Percentiles rank a stretch among this genome's conserved stretches.
These are phyloP conservation scores for Pestalotiopsis sp. DNA, from an alignment of 2,329 filamentous ascomycete genomes.

Conservation along the genomic window DNA sequence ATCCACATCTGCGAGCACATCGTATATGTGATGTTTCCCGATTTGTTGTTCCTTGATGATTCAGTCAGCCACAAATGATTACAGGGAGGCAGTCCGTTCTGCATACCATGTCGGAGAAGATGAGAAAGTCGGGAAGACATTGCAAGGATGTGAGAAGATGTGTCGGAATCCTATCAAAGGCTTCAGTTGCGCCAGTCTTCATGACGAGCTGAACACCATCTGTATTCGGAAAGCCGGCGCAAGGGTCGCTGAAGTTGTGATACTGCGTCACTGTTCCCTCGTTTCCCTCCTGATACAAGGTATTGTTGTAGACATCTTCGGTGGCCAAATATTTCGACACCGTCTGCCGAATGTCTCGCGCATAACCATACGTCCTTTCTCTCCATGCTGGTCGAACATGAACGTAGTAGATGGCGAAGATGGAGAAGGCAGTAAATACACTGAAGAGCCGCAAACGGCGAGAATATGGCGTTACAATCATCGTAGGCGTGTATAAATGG, in stretches of 20 bases:
- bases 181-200: constrained; percentile 61
- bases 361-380: constrained; percentile 28
- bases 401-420: constrained; percentile 25
- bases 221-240: constrained; percentile 43
- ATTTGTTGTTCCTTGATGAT: constrained; percentile 48
- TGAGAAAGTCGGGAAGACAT: constrained; percentile 52
- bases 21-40: constrained; percentile 44
- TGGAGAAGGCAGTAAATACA: constrained; percentile 23
- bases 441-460: constrained; percentile 32
- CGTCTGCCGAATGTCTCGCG: constrained; percentile 29
- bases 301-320: constrained; percentile 38
- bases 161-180: constrained; percentile 53
- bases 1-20: constrained; percentile 38
- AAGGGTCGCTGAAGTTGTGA: constrained; percentile 37
- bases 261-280: constrained; percentile 34
- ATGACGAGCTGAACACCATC: constrained; percentile 53
- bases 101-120: constrained; percentile 59
- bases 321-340: constrained; percentile 29
- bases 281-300: constrained; percentile 39
- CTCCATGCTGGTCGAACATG: constrained; percentile 29
- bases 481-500: constrained; percentile 12
- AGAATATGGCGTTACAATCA: constrained; percentile 32
- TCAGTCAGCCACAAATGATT: background rate
- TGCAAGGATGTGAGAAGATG: constrained; percentile 56
- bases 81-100: constrained; percentile 9